Conservation (phyloP, 2,329 filamentous ascomycete genomes). For the Sarocladium brachiariae region DNA sequence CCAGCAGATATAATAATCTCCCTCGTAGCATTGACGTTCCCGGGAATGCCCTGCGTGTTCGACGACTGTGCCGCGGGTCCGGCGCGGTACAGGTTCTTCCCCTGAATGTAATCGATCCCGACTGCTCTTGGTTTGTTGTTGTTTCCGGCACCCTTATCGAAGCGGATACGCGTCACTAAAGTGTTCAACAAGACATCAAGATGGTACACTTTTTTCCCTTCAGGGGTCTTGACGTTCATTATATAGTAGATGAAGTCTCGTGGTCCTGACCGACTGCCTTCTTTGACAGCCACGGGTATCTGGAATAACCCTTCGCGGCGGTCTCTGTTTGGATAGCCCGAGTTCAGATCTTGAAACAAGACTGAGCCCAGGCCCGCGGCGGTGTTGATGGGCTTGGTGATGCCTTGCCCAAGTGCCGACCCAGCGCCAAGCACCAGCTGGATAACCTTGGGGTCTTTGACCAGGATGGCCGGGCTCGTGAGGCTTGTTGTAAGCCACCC, state of each 20-base stretch:
- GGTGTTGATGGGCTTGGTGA: constrained; percentile 15
- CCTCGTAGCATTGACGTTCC: constrained; percentile 25
- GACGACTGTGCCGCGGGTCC: constrained; percentile 17
- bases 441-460: constrained; percentile 23
- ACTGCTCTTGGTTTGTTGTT: constrained; percentile 21
- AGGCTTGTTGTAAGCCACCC: constrained; percentile 28
- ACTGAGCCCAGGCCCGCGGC: constrained; percentile 20
- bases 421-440: constrained; percentile 21
- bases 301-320: constrained; percentile 40
- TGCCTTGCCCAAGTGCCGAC: constrained; percentile 20
- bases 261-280: constrained; percentile 44
- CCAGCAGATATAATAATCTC: constrained; percentile 44
- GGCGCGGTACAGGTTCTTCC: constrained; percentile 17
- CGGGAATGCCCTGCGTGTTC: not conserved
- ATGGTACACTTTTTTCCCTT: constrained; percentile 17
- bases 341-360: constrained; percentile 21
- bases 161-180: constrained; percentile 30
- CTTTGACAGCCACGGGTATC: constrained; percentile 48
- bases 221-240: constrained; percentile 12
- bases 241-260: constrained; percentile 45
- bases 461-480: constrained; percentile 16
- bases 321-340: constrained; percentile 17
- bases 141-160: constrained; percentile 21
- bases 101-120: constrained; percentile 26
- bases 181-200: constrained; percentile 20